These are phyloP conservation scores for Monosporozyma siamensis DNA, from an alignment of 805 yeast species.

Conservation along the genomic window DNA sequence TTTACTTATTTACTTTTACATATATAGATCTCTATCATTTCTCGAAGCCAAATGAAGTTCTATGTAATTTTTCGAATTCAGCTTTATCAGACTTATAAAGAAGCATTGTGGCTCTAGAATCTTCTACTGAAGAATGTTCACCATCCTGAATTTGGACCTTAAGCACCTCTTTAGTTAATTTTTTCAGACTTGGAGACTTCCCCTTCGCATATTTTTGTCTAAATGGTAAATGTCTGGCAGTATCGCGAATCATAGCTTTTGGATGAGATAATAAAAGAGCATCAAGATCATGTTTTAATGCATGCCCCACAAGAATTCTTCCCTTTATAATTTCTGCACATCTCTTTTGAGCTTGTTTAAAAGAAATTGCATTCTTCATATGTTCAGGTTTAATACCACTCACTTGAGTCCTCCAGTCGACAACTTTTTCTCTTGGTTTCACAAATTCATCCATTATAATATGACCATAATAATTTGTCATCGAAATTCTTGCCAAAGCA, in stretches of 20 bases:
- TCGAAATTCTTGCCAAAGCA: constrained; percentile 76
- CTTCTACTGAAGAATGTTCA: constrained; percentile 82
- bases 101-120: constrained; percentile 81
- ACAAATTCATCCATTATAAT: constrained; percentile 67
- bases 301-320: constrained; percentile 72
- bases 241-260: constrained; percentile 55
- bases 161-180: constrained; percentile 48
- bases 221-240: constrained; percentile 54
- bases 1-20: too few species aligned
- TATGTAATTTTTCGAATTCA: constrained; percentile 45
- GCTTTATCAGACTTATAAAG: constrained; percentile 54
- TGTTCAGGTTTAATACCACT: constrained; percentile 71
- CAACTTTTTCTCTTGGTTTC: constrained; percentile 61
- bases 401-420: constrained; percentile 91
- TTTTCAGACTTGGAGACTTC: constrained; percentile 64
- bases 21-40: not conserved
- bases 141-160: constrained; percentile 58
- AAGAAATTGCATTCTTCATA: constrained; percentile 58
- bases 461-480: constrained; percentile 76
- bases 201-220: constrained; percentile 48
- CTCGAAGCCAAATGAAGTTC: constrained; percentile 4
- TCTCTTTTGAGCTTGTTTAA: constrained; percentile 54
- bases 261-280: constrained; percentile 64
- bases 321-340: constrained; percentile 46
- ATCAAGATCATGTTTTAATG: constrained; percentile 68